These are phyloP conservation scores for Yamadazyma spencermartinsiae DNA, from an alignment of 1,139 yeast genomes.

Conservation along the genomic window DNA sequence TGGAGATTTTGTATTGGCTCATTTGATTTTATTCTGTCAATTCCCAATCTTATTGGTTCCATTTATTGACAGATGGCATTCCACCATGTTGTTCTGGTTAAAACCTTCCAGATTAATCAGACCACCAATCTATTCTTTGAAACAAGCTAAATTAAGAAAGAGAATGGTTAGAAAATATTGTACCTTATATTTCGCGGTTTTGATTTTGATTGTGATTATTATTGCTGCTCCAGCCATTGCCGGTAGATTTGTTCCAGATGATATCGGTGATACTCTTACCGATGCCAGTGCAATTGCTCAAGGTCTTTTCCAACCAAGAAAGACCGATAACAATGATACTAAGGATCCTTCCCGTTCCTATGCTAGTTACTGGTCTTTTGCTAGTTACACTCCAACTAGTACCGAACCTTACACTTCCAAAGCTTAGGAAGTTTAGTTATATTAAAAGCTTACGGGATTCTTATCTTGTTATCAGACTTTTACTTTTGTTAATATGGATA, in stretches of 20 bases:
- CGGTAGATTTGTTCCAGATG: constrained; percentile 37
- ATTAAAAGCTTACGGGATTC: no score
- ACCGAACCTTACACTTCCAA: constrained; percentile 63
- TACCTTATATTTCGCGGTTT: constrained; percentile 69
- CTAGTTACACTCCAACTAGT: constrained; percentile 54
- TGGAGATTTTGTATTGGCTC: constrained; percentile 94
- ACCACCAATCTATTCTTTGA: constrained; percentile 96
- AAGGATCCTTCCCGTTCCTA: constrained; percentile 51
- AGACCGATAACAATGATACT: constrained; percentile 79
- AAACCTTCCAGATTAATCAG: constrained; percentile 97
- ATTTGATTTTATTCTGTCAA: constrained; percentile 81
- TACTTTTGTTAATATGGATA: neutral
- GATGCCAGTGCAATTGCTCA: constrained; percentile 43
- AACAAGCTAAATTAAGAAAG: constrained; percentile 96
- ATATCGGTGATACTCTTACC: constrained; percentile 31
- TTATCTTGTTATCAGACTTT: neutral
- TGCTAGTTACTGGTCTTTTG: constrained; percentile 47
- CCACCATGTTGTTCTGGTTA: constrained; percentile 98
- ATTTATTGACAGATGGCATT: constrained; percentile 94
- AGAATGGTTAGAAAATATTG: constrained; percentile 98
- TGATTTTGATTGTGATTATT: constrained; percentile 69
- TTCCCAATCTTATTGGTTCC: constrained; percentile 87
- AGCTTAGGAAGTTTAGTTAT: no score
- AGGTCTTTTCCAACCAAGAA: constrained; percentile 90
- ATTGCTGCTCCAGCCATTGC: constrained; percentile 94